Base-by-base conservation (phyloP, 2,329 filamentous ascomycete genomes). In the Pyricularia sp. region DNA sequence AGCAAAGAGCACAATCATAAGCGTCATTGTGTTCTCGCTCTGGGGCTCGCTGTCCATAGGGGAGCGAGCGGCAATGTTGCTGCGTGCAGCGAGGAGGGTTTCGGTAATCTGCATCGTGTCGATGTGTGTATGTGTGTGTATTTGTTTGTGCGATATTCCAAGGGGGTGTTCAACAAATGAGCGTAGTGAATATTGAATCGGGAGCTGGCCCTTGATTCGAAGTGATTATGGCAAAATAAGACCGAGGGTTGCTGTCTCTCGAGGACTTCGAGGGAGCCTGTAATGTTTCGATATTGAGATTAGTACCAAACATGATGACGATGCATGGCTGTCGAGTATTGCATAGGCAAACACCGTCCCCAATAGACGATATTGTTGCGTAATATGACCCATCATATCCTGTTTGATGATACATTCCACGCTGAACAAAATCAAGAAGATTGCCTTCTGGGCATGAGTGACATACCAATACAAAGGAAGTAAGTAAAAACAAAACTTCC, bases 1-100 rank as follows among this genome's bases (percentile, higher is more conserved):
- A 71, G 90, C 89, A 73, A 98, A 84, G 69, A 98, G 86, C 70
- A 88, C 86, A 74, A 97, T 91, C 77, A 97, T 82, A 63, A 97
- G 86, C 76, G 92, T 89, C 78, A 94, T 84, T 81, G 91, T 88
- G 71, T 83, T 86, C 73, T 91, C 82, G 73, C 82, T 80, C 23
- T 36, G 64, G 30, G 31, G 31, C 17, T 68, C 61, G 70, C 80
- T 81, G 72, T 84, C 82, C 70, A 77, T 77, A 70, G 80, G 75
- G 70, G 79, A 80, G 73, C 88, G 85, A 75, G 80, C 78, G 73
- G 84, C 81, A 72, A 90, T 74, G 69, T 76, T 73, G 77, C 78
- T 76, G 71, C 81, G 79, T 73, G 79, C 74, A 30, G 42, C 55
- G 58, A 64, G 59, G 68, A 80, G 69, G 70, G 81, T 71, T 68